Evolutionary conservation across 75 land plant genomes (phyloP), one percentile per base, ranked within the genome.

Genomic region (Selaginella tamariscina): DNA sequence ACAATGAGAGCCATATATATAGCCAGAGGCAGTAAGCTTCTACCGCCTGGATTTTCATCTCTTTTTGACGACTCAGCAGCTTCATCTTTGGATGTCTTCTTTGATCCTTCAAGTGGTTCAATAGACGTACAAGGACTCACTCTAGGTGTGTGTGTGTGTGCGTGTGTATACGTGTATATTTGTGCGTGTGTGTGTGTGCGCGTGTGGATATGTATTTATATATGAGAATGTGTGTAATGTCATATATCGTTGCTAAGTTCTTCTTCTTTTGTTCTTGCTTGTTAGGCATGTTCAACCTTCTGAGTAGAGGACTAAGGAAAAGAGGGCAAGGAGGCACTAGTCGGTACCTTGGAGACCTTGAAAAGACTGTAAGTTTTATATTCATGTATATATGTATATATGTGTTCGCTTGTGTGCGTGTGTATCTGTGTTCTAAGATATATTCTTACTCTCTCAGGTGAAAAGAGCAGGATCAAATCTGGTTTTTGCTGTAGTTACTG

Each of bases 21-120:
- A 70, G 95, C 88, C 44, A 86, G 85, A 73, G 98, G 98, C 73
- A 86, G 85, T 62, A 68, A 83, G 71, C 73, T 92, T 63, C 80
- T 92, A 56, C 98, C 98, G 27, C 94, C 94, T 64, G 81, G 74
- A 76, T 85, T 93, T 79, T 77, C 89, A 56, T 89, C 98, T 29
- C 73, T 92, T 33, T 93, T 93, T 75, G 96, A 93, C 73, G 96
- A 93, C 68, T 68, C 87, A 18, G 90, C 98, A 70, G 84, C 85
- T 44, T 84, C 88, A 32, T 86, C 96, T 32, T 79, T 93, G 33
- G 90, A 93, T 80, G 84, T 88, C 5, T 92, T 89, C 55, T 89
- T 92, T 73, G 98, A 92, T 74, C 98, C 98, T 56, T 84, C 98
- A 9, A 70, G 55, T 62, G 85, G 88, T 32, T 78, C 81, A 32